Base-by-base conservation (phyloP, 208 protist genomes). In the Crithidia brevicula region DNA sequence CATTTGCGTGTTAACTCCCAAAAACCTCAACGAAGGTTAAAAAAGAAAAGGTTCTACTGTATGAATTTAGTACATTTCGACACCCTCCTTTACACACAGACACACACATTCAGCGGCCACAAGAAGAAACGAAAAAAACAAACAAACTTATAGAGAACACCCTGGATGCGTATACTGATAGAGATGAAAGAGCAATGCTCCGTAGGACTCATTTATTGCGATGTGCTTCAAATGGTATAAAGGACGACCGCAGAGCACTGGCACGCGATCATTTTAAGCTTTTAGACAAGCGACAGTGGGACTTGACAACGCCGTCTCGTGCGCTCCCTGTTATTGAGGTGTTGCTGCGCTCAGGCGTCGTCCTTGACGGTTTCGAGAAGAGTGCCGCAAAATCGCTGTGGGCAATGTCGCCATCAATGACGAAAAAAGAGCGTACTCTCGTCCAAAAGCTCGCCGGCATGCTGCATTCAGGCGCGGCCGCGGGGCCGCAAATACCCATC, bases 251-350 rank as follows among this genome's bases (percentile, higher is more conserved):
- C 27, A 15, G 52, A 38, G 56, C 72, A 7, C 51, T 79, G 22
- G 40, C 51, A 33, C 62, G 54, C 4, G 52, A 86, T 58, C 81
- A 90, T 60, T 34, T 66, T n/a, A 46, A 30, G 15, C 66, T 90
- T 8, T 52, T 86, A 3, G 68, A 85, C 31, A 81, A 58, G 45
- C 51, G 59, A 1, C 65, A 84, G 30, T 92, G 86, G 86, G 76
- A 92, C 34, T 74, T 86, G 67, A 77, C 86, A n/a, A 82, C 77
- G 9, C 86, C 86, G n/a, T 92, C 86, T 11, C 67, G 77, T 20
- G 72, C 86, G 7, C 67, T 92, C 16, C 67, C 80, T 3, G 80
- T 88, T 18, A 68, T 92, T 42, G 75, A 67, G 31, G 74, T 89
- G 23, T 61, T 92, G 23, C 51, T 76, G 10, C 71, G 82, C 38